A percentile compares a stretch with the other conserved stretches of the same genome.
Conservation (phyloP, 345 rosid species). For the Linum tenue region DNA sequence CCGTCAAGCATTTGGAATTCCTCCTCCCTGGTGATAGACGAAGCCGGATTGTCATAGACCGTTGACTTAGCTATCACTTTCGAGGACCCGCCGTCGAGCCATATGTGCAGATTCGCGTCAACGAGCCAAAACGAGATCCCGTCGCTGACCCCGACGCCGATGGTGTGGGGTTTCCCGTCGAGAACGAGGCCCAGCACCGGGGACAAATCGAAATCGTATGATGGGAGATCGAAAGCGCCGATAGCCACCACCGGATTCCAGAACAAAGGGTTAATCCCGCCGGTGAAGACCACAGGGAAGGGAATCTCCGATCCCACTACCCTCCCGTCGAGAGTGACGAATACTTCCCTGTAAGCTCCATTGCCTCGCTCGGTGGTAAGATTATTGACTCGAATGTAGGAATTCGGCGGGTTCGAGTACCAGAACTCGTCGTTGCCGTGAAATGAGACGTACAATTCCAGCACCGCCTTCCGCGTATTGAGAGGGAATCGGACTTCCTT, state of each 20-base stretch:
- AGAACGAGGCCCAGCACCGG: constrained; percentile 57
- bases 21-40: constrained; percentile 24
- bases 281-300: constrained; percentile 72
- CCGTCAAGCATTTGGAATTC: constrained; percentile 55
- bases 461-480: constrained; percentile 43
- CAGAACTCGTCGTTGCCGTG: constrained; percentile 91
- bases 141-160: constrained; percentile 43
- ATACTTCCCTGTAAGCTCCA: constrained; percentile 65
- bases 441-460: constrained; percentile 65
- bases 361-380: constrained; percentile 50
- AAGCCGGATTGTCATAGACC: constrained; percentile 21
- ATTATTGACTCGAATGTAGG: constrained; percentile 51
- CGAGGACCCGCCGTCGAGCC: constrained; percentile 40
- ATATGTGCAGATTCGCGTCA: constrained; percentile 68
- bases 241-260: constrained; percentile 80
- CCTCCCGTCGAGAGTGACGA: constrained; percentile 52
- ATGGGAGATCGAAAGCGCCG: constrained; percentile 66
- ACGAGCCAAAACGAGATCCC: constrained; percentile 78
- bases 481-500: constrained; percentile 42
- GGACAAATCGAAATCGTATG: constrained; percentile 65
- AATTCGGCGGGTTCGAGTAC: constrained; percentile 79
- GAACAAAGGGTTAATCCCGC: constrained; percentile 76
- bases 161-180: constrained; percentile 50
- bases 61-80: constrained; percentile 35
- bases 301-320: constrained; percentile 66